phyloP scores from a whole-genome alignment of 176 grass and related monocot species.

The Rhynchospora tenuis region DNA sequence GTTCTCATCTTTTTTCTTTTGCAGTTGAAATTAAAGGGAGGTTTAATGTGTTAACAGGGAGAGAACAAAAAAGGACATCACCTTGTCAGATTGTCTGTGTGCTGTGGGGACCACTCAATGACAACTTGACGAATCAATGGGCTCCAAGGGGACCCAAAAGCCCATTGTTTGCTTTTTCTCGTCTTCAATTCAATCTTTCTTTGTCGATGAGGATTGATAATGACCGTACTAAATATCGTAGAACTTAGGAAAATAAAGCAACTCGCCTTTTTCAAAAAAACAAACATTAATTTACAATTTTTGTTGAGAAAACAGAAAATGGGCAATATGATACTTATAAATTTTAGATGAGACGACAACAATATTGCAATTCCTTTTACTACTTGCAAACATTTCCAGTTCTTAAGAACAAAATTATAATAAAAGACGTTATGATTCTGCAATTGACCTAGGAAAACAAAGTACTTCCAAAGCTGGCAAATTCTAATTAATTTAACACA shows the following conservation, averaged over 20 bases:
- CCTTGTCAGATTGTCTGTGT: not conserved
- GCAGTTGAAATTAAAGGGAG: not conserved
- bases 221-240: not conserved
- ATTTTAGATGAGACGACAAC: not conserved
- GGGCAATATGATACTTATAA: not conserved
- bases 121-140: slow-evolving; percentile 14
- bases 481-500: too few relatives aligned
- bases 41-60: not conserved
- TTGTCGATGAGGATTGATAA: not conserved
- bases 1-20: not conserved
- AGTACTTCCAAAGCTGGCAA: not conserved
- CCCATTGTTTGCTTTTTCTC: slow-evolving; percentile 18
- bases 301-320: too few relatives aligned
- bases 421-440: too few relatives aligned
- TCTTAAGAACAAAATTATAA: too few relatives aligned
- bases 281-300: not conserved
- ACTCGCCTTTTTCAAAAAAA: not conserved
- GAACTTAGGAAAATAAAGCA: not conserved
- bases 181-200: not conserved
- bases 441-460: not conserved
- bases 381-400: too few relatives aligned
- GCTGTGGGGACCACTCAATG: not conserved
- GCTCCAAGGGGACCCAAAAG: not conserved
- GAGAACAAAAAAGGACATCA: slow-evolving; percentile 7
- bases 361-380: not conserved